Conservation (phyloP, 2,329 filamentous ascomycete genomes). For the Hymenoscyphus scutula region DNA sequence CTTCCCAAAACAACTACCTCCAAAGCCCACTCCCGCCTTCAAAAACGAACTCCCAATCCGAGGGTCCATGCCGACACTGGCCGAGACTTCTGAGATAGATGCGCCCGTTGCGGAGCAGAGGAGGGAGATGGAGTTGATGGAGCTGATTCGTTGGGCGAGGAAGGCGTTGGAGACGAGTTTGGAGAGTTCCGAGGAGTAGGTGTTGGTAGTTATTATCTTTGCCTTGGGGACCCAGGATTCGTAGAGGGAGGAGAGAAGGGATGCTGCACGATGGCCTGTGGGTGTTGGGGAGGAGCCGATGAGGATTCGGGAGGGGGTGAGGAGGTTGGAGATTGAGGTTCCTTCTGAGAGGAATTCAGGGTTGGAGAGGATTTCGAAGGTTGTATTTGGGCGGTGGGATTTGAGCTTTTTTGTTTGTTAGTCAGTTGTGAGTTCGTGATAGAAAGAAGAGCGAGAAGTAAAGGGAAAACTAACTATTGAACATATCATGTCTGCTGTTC, state of each 20-base stretch:
- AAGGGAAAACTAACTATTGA: constrained; percentile 54
- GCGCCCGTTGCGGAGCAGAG: constrained; percentile 76
- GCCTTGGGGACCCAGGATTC: constrained; percentile 65
- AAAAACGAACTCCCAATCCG: constrained; percentile 73
- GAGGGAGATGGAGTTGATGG: constrained; percentile 78
- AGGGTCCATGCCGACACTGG: constrained; percentile 65
- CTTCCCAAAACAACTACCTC: constrained; percentile 80
- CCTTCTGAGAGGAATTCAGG: constrained; percentile 80
- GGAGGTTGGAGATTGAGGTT: constrained; percentile 69
- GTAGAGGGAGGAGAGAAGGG: constrained; percentile 64
- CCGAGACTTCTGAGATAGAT: constrained; percentile 69
- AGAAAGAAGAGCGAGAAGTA: too few species aligned
- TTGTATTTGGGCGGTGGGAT: constrained; percentile 58
- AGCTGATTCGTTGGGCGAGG: constrained; percentile 76
- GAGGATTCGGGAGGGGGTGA: constrained; percentile 69
- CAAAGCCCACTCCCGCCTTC: constrained; percentile 73
- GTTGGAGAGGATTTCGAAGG: constrained; percentile 76
- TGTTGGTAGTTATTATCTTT: constrained; percentile 69
- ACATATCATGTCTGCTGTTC: constrained; percentile 67
- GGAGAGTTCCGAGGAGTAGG: constrained; percentile 75
- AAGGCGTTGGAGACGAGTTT: constrained; percentile 80
- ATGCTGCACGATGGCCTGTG: constrained; percentile 60
- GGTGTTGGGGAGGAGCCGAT: constrained; percentile 67
- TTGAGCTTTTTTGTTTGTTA: constrained; percentile 43
- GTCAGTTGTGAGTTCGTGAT: too few species aligned